Conservation (phyloP, 768 basidiomycete genomes). For the Lactifluus subvellereus region DNA sequence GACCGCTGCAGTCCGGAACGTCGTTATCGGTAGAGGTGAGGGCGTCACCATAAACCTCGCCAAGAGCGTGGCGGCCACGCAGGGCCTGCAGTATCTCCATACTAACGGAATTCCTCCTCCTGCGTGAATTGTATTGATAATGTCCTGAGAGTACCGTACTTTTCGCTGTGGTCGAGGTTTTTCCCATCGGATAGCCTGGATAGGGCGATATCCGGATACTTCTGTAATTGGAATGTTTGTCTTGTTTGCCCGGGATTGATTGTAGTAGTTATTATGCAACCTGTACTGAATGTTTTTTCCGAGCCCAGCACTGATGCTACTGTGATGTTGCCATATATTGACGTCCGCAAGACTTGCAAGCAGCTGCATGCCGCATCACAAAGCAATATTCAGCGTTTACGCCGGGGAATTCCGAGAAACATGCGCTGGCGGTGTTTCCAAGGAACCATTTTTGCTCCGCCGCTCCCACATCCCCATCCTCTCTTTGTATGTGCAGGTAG, state of each 20-base stretch:
- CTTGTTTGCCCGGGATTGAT: background rate
- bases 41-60: background rate
- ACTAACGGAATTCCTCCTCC: background rate
- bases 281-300: background rate
- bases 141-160: background rate
- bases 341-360: background rate
- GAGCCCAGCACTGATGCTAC: background rate
- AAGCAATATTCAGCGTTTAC: too few relatives aligned
- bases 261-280: background rate
- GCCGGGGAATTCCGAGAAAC: background rate
- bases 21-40: background rate
- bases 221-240: background rate
- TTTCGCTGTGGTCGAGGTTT: background rate
- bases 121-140: background rate
- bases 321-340: background rate
- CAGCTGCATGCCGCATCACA: too few relatives aligned
- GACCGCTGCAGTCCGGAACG: background rate
- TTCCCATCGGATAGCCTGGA: background rate
- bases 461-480: too few relatives aligned
- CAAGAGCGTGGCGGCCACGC: background rate
- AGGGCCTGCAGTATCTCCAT: constrained; percentile 2
- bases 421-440: too few relatives aligned
- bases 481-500: too few relatives aligned
- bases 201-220: background rate
- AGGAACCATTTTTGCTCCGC: too few relatives aligned